Evolutionary conservation across 2,329 filamentous ascomycete species (phyloP).

Genomic region (Teratosphaeria viscida): DNA sequence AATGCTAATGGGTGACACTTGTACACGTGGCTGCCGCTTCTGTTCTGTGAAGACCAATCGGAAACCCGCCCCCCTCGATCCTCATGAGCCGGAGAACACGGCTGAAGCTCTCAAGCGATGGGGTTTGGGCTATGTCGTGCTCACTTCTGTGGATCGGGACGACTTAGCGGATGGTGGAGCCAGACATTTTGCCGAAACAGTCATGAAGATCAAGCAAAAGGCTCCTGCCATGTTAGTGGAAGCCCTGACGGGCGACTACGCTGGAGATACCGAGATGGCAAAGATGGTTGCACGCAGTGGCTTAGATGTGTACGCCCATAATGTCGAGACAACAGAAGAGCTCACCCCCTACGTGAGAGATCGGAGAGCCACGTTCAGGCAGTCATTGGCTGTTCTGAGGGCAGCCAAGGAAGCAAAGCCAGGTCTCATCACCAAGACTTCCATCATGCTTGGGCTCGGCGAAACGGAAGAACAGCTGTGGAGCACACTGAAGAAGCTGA

Average conservation of each 20-base stretch:
- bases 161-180: slow-evolving; percentile 85
- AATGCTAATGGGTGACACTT: slow-evolving; percentile 99
- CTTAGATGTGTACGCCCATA: slow-evolving; percentile 93
- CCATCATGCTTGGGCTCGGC: slow-evolving; percentile 89
- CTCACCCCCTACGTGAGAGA: slow-evolving; percentile 86
- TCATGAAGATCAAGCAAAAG: slow-evolving; percentile 77
- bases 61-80: slow-evolving; percentile 68
- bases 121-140: slow-evolving; percentile 91
- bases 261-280: slow-evolving; percentile 79
- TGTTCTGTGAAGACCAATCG: slow-evolving; percentile 90
- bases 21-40: slow-evolving; percentile 90
- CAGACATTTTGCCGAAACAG: slow-evolving; percentile 83
- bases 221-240: slow-evolving; percentile 66
- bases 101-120: slow-evolving; percentile 85
- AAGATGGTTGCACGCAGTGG: slow-evolving; percentile 73
- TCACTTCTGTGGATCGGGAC: slow-evolving; percentile 89
- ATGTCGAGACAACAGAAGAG: slow-evolving; percentile 87
- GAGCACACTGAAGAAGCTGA: slow-evolving; percentile 69
- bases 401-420: slow-evolving; percentile 69
- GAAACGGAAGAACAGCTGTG: slow-evolving; percentile 82
- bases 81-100: slow-evolving; percentile 93
- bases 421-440: slow-evolving; percentile 92
- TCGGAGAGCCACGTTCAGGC: slow-evolving; percentile 76
- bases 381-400: slow-evolving; percentile 69
- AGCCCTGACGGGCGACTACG: slow-evolving; percentile 78